phyloP scores from a whole-genome alignment of 257 asterid species.

The Forsythia viridissima region DNA sequence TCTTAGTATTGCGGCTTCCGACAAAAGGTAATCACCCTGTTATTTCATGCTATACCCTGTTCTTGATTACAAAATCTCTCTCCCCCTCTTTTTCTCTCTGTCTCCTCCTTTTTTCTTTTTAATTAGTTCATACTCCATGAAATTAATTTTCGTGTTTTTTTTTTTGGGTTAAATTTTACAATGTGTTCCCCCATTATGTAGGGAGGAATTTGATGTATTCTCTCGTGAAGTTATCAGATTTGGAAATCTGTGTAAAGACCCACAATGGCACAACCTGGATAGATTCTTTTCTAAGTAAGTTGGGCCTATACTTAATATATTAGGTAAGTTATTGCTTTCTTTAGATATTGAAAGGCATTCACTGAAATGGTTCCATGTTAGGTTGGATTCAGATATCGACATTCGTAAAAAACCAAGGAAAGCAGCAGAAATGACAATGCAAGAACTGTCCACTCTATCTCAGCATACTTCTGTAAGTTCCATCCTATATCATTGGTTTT shows the following conservation, averaged over 20 bases:
- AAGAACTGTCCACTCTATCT: constrained; percentile 77
- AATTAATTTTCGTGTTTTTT: background rate
- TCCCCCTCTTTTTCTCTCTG: background rate
- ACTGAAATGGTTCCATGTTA: constrained; percentile 36
- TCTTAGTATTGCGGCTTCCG: constrained; percentile 89
- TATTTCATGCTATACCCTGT: constrained; percentile 8
- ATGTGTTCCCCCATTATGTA: constrained; percentile 32
- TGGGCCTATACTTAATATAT: constrained; percentile 14
- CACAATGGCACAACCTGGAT: constrained; percentile 94
- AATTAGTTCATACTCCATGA: background rate
- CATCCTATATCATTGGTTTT: constrained; percentile 6
- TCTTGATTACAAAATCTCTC: constrained; percentile 6
- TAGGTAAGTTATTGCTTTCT: constrained; percentile 11
- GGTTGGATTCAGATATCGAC: constrained; percentile 84
- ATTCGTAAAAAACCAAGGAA: constrained; percentile 59
- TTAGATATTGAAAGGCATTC: constrained; percentile 19
- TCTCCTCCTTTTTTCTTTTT: background rate
- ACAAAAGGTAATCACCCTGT: constrained; percentile 68
- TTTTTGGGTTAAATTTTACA: background rate
- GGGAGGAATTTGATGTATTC: constrained; percentile 93
- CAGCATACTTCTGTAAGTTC: constrained; percentile 93
- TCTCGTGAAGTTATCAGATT: constrained; percentile 91
- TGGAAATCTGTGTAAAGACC: constrained; percentile 95
- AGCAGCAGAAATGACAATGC: constrained; percentile 89
- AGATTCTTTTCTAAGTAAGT: constrained; percentile 82